Conservation (phyloP, 495 filamentous ascomycete genomes). For the Tuber microsphaerosporum region DNA sequence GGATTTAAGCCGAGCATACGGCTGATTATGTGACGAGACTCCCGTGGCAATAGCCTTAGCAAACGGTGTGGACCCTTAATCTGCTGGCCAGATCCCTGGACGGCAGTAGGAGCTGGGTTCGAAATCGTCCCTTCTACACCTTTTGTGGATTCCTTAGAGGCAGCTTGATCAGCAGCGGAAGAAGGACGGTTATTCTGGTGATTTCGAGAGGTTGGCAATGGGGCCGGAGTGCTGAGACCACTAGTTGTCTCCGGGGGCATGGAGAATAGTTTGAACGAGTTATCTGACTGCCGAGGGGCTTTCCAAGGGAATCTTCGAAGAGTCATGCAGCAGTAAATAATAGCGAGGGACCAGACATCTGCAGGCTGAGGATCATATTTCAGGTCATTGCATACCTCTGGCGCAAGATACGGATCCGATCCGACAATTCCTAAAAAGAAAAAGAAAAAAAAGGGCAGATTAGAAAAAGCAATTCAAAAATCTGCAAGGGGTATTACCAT, state of each 20-base stretch:
- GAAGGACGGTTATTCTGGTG: slow-evolving; percentile 28
- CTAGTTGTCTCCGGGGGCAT: slow-evolving; percentile 52
- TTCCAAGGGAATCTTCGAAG: slow-evolving; percentile 96
- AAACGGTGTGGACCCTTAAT: slow-evolving; percentile 92
- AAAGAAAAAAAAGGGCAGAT: too few species aligned
- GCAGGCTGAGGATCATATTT: slow-evolving; percentile 92
- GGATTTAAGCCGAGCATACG: slow-evolving; percentile 90
- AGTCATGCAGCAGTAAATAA: slow-evolving; percentile 99
- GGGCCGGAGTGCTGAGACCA: slow-evolving; percentile 14
- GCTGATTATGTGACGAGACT: slow-evolving; percentile 80
- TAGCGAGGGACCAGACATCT: slow-evolving; percentile 96
- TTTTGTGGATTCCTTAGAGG: neutral
- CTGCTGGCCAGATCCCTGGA: slow-evolving; percentile 39
- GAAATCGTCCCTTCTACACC: slow-evolving; percentile 24
- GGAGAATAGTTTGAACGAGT: slow-evolving; percentile 88
- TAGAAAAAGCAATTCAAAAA: neutral
- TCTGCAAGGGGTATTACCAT: slow-evolving; percentile 55
- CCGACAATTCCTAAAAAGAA: slow-evolving; percentile 85
- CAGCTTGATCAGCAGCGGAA: slow-evolving; percentile 5
- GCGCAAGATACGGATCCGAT: slow-evolving; percentile 93
- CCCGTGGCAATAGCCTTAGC: slow-evolving; percentile 81
- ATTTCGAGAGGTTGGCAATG: slow-evolving; percentile 33
- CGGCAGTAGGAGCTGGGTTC: slow-evolving; percentile 35
- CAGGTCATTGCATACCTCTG: slow-evolving; percentile 89
- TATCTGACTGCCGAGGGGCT: slow-evolving; percentile 81